These are phyloP conservation scores for Aristolochia fimbriata DNA, from an alignment of 164 flowering plant species.

Conservation along the genomic window DNA sequence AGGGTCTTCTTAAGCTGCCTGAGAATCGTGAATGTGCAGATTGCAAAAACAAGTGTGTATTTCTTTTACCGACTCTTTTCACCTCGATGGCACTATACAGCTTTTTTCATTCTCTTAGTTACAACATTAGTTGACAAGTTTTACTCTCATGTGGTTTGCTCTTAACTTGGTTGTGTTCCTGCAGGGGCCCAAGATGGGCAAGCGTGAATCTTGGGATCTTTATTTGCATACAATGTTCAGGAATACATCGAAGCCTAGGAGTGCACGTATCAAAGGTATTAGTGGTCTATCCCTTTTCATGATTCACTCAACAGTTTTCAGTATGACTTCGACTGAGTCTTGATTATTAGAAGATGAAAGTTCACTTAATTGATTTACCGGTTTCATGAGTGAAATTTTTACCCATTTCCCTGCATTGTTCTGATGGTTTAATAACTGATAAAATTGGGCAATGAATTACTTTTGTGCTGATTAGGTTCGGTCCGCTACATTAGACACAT, in stretches of 20 bases:
- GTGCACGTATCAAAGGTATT: conserved; percentile 78
- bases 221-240: conserved; percentile 83
- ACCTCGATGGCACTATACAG: background rate
- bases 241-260: conserved; percentile 76
- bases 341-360: background rate
- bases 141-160: too few relatives aligned
- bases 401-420: too few relatives aligned
- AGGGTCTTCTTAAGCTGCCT: conserved; percentile 58
- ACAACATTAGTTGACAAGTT: background rate
- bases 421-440: too few relatives aligned
- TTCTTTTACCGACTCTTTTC: background rate
- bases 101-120: background rate
- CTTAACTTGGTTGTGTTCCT: background rate
- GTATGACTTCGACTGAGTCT: too few relatives aligned
- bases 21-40: conserved; percentile 79
- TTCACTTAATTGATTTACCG: background rate
- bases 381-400: too few relatives aligned
- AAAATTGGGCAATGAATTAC: too few relatives aligned
- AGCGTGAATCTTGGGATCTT: conserved; percentile 81
- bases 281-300: background rate
- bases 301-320: too few relatives aligned
- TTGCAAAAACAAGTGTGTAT: conserved; percentile 50
- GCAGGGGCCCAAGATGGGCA: conserved; percentile 89
- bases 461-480: conserved; percentile 38
- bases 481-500: conserved; percentile 67